Percentiles rank a stretch among this genome's conserved stretches.
Conservation (phyloP, 2,329 filamentous ascomycete species). For the Calonectria leucothoes region DNA sequence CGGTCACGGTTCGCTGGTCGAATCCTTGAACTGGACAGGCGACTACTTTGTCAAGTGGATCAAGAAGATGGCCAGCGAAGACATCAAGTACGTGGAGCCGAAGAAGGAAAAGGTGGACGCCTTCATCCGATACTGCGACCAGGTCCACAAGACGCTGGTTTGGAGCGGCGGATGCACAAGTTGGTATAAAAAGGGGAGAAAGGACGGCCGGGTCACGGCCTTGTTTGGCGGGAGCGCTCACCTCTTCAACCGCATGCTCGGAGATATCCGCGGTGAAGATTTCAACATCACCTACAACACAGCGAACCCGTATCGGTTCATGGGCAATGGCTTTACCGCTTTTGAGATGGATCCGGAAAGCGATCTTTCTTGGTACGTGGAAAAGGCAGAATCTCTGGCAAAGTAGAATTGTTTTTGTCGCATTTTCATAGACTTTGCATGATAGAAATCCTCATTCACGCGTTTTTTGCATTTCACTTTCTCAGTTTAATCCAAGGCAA, state of each 20-base stretch:
- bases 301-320: constrained; percentile 33
- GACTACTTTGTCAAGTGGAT: constrained; percentile 41
- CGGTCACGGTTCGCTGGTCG: constrained; percentile 35
- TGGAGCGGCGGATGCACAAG: constrained; percentile 37
- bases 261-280: constrained; percentile 35
- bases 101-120: constrained; percentile 38
- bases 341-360: constrained; percentile 39
- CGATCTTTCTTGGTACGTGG: constrained; percentile 36
- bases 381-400: constrained; percentile 31
- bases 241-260: constrained; percentile 34
- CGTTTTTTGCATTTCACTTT: too few species aligned
- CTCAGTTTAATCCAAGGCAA: too few species aligned
- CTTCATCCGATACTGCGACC: constrained; percentile 34
- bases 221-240: constrained; percentile 38
- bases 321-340: constrained; percentile 35
- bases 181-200: constrained; percentile 34
- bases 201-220: constrained; percentile 33
- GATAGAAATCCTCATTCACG: neutral
- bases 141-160: constrained; percentile 36
- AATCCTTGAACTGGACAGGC: constrained; percentile 39
- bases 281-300: constrained; percentile 36
- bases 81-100: constrained; percentile 35
- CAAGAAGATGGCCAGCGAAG: constrained; percentile 37
- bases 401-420: neutral
- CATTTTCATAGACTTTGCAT: neutral